Evolutionary conservation across 805 yeast species (phyloP).

Genomic region (Saccharomycopsis synnaedendra): DNA sequence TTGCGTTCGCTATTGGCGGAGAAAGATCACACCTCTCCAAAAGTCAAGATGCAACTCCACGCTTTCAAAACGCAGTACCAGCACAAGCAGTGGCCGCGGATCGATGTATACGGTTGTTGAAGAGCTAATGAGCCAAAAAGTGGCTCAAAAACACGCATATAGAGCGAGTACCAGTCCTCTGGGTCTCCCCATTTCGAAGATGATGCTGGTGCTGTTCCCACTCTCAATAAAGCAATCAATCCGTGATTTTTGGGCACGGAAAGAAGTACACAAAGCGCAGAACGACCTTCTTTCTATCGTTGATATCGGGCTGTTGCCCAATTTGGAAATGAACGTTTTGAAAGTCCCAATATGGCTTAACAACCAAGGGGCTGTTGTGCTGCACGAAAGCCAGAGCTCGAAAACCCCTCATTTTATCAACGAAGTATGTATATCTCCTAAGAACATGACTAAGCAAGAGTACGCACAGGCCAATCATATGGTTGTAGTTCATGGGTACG

Average conservation of each 20-base stretch:
- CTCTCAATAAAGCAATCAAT: constrained; percentile 39
- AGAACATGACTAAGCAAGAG: constrained; percentile 23
- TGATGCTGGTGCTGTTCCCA: constrained; percentile 33
- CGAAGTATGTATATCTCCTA: constrained; percentile 58
- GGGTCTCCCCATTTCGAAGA: constrained; percentile 13
- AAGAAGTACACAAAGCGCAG: constrained; percentile 33
- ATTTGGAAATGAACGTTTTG: constrained; percentile 24
- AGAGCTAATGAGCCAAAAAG: background rate
- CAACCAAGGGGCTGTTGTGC: constrained; percentile 20
- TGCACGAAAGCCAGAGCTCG: constrained; percentile 24
- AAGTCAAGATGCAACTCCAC: too few relatives aligned
- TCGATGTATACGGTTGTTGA: too few relatives aligned
- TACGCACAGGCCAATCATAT: constrained; percentile 30
- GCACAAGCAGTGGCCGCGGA: too few relatives aligned
- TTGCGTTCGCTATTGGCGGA: too few relatives aligned
- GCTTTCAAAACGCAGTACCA: too few relatives aligned
- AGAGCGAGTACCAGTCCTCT: constrained; percentile 12
- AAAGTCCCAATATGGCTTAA: constrained; percentile 22
- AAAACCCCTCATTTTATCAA: constrained; percentile 36
- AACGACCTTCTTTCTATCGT: constrained; percentile 31
- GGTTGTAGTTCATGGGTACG: constrained; percentile 87
- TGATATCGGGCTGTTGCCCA: constrained; percentile 31
- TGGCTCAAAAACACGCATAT: constrained; percentile 3
- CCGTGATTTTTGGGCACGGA: constrained; percentile 34
- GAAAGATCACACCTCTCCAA: too few relatives aligned